These are phyloP conservation scores for Venturia asperata DNA, from an alignment of 2,329 filamentous ascomycete species.

Conservation along the genomic window DNA sequence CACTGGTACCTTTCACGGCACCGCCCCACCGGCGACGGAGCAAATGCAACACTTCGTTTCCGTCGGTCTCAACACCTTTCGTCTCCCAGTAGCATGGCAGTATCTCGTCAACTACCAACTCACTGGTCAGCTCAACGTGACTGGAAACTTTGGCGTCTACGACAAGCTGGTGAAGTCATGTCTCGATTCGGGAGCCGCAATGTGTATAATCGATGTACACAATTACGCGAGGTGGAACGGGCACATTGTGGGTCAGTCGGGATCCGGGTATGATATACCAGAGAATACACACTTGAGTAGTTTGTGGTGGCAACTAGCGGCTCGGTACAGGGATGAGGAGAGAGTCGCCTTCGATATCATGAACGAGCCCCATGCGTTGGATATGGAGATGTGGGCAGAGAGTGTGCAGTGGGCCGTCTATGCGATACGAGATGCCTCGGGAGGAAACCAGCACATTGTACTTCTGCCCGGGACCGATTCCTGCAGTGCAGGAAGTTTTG, in stretches of 20 bases:
- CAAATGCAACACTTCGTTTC: conserved; percentile 54
- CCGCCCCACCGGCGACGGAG: conserved; percentile 32
- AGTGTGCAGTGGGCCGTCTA: conserved; percentile 57
- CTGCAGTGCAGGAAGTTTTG: conserved; percentile 32
- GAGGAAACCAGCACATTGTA: conserved; percentile 57
- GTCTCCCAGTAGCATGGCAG: conserved; percentile 54
- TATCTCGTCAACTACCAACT: conserved; percentile 49
- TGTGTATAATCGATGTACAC: conserved; percentile 51
- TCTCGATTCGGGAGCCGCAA: conserved; percentile 46
- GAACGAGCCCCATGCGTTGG: conserved; percentile 58
- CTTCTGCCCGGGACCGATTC: conserved; percentile 58
- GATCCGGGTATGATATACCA: conserved; percentile 43
- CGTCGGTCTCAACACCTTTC: conserved; percentile 50
- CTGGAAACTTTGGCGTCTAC: conserved; percentile 44
- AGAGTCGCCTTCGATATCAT: conserved; percentile 59
- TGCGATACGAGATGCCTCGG: conserved; percentile 53
- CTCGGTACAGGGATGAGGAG: conserved; percentile 48
- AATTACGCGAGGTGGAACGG: conserved; percentile 52
- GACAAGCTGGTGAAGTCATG: conserved; percentile 52
- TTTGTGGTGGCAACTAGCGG: conserved; percentile 51
- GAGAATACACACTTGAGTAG: conserved; percentile 51
- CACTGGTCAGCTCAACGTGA: conserved; percentile 44
- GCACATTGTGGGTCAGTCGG: conserved; percentile 52
- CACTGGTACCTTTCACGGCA: conserved; percentile 23
- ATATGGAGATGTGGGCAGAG: conserved; percentile 51